Conservation (phyloP, 139 green algal species). For the Yamagishiella unicocca region DNA sequence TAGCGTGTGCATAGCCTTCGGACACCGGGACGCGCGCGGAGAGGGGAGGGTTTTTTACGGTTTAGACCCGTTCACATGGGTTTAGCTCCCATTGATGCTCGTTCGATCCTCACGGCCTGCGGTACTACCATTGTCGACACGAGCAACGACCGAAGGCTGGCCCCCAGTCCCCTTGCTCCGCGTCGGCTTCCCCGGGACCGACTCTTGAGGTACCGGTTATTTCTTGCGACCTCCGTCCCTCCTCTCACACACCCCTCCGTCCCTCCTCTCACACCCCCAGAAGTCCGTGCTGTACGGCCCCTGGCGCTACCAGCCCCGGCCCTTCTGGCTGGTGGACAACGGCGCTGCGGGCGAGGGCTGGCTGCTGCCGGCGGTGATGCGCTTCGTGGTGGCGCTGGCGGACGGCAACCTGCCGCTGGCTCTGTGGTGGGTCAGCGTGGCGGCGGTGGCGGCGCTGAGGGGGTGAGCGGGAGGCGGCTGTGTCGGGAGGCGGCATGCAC, state of each 20-base stretch:
- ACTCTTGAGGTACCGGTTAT: no score
- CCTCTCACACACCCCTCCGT: neutral
- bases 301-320: constrained; percentile 73
- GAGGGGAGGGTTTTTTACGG: no score
- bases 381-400: constrained; percentile 8
- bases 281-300: constrained; percentile 82
- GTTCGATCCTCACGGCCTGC: no score
- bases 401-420: constrained; percentile 14
- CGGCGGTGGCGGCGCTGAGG: constrained; percentile 10
- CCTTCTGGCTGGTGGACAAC: constrained; percentile 72
- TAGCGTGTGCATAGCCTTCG: no score
- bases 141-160: no score
- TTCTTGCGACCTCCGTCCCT: neutral
- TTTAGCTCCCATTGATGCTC: no score
- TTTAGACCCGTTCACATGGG: no score
- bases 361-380: constrained; percentile 23
- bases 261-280: constrained; percentile 46
- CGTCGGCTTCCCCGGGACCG: no score
- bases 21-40: no score
- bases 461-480: constrained; percentile 8
- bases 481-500: no score
- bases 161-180: no score
- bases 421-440: neutral
- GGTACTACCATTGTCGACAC: no score
- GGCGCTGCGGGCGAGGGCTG: neutral